phyloP scores from a whole-genome alignment of 352 stramenopile genomes.

The Thraustochytrium striatum region DNA sequence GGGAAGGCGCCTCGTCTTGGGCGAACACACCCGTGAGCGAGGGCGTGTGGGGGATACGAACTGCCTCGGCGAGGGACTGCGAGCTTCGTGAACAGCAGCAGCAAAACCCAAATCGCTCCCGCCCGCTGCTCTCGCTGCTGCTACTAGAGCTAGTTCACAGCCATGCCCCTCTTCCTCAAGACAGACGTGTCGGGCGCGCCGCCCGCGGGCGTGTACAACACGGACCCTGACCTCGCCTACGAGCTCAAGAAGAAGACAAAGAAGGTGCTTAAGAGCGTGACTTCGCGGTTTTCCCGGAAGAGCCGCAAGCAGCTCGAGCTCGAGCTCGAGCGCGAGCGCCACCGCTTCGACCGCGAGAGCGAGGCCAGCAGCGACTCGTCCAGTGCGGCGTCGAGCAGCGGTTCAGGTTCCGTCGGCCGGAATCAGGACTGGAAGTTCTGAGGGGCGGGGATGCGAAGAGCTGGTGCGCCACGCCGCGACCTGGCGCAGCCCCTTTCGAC shows the following conservation, averaged over 20 bases:
- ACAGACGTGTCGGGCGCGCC: slow-evolving; percentile 2
- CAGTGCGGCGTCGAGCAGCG: too few species aligned
- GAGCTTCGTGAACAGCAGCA: too few species aligned
- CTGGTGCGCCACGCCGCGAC: too few species aligned
- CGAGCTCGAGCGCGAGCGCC: slow-evolving; percentile 24
- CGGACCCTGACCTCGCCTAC: background rate
- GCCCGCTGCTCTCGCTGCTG: too few species aligned
- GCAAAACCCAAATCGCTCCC: too few species aligned
- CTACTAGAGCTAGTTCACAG: background rate
- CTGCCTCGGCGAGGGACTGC: too few species aligned
- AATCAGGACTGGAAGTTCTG: slow-evolving; percentile 20
- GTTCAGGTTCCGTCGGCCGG: background rate
- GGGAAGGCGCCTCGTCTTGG: too few species aligned
- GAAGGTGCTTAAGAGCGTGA: background rate
- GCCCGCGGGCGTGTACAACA: slow-evolving; percentile 21
- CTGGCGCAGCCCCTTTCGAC: too few species aligned
- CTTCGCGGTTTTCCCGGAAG: background rate
- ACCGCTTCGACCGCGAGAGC: slow-evolving; percentile 13
- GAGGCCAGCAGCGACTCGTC: too few species aligned
- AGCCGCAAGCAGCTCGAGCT: slow-evolving; percentile 4
- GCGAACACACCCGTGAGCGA: too few species aligned
- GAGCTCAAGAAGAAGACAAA: slow-evolving; percentile 7
- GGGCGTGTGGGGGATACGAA: too few species aligned
- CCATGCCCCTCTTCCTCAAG: background rate
- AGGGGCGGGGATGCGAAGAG: too few species aligned